Evolutionary conservation across 257 asterid genomes (phyloP).

Genomic region (Nyctanthes arbortristis): DNA sequence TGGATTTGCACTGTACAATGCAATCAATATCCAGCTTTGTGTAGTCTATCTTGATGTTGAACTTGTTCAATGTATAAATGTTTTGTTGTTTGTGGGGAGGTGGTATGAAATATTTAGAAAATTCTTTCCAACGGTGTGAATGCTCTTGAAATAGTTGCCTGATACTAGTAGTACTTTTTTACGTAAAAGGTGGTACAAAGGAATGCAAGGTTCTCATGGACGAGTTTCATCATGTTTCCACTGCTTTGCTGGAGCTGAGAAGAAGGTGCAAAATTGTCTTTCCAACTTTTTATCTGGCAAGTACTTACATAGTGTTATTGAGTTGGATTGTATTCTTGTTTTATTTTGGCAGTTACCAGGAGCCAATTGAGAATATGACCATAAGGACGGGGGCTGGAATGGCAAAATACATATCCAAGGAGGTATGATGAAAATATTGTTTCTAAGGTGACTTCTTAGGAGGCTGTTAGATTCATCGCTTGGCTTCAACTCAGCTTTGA

Average conservation of each 20-base stretch:
- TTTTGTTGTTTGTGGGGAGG: not conserved
- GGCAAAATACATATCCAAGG: slow-evolving; percentile 97
- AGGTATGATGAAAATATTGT: slow-evolving; percentile 51
- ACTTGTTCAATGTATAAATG: not conserved
- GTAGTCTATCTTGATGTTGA: slow-evolving; percentile 13
- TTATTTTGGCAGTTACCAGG: slow-evolving; percentile 71
- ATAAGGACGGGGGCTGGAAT: slow-evolving; percentile 99
- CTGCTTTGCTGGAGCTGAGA: slow-evolving; percentile 88
- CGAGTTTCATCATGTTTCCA: slow-evolving; percentile 84
- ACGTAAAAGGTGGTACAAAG: slow-evolving; percentile 80
- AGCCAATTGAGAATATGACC: slow-evolving; percentile 94
- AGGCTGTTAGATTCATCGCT: slow-evolving; percentile 8
- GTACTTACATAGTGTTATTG: slow-evolving; percentile 14
- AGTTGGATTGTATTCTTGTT: slow-evolving; percentile 11
- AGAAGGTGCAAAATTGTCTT: slow-evolving; percentile 40
- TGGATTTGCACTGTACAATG: not conserved
- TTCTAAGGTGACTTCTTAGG: slow-evolving; percentile 14
- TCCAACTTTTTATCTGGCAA: slow-evolving; percentile 20
- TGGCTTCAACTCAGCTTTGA: slow-evolving; percentile 15
- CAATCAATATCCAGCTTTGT: slow-evolving; percentile 7
- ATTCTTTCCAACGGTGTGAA: not conserved
- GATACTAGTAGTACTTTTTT: slow-evolving; percentile 14
- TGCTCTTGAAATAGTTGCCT: slow-evolving; percentile 17
- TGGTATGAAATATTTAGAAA: not conserved
- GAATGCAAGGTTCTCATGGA: slow-evolving; percentile 93